Conservation (phyloP, 352 stramenopile species). For the Phytopythium chamaehyphon region DNA sequence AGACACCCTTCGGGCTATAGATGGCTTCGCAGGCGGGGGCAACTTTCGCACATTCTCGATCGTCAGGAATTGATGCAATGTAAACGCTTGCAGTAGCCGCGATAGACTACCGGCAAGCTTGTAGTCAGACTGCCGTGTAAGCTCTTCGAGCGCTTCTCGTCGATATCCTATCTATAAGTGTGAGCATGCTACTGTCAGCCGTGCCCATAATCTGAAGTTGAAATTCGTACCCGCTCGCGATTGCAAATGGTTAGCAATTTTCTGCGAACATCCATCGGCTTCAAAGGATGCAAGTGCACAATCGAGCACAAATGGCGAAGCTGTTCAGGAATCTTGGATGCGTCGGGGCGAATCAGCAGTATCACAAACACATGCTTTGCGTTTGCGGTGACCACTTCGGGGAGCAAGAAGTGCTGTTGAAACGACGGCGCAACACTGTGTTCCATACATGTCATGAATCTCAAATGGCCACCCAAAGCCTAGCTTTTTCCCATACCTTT, state of each 20-base stretch:
- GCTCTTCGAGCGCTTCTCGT: constrained; percentile 46
- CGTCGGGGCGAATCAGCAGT: constrained; percentile 45
- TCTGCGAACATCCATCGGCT: constrained; percentile 34
- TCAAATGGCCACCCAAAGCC: no score
- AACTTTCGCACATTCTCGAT: constrained; percentile 46
- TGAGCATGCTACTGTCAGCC: no score
- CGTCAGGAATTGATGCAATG: constrained; percentile 47
- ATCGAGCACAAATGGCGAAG: constrained; percentile 32
- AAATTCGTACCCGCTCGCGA: constrained; percentile 29
- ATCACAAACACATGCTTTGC: constrained; percentile 52
- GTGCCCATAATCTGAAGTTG: no score
- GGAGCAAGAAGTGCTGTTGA: constrained; percentile 63
- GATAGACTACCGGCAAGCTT: constrained; percentile 40
- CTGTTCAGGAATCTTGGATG: constrained; percentile 55
- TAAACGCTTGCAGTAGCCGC: constrained; percentile 44
- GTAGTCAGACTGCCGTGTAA: constrained; percentile 24
- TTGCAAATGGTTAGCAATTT: constrained; percentile 57
- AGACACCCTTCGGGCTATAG: background rate
- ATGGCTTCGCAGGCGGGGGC: background rate
- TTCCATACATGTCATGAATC: no score
- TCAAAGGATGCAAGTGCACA: constrained; percentile 38
- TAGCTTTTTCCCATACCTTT: no score
- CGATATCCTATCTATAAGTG: constrained; percentile 53
- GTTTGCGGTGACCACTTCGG: constrained; percentile 41
- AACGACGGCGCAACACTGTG: constrained; percentile 43